Base-by-base conservation (phyloP, 1,284 basidiomycete species). In the Xerocomus subilludens region DNA sequence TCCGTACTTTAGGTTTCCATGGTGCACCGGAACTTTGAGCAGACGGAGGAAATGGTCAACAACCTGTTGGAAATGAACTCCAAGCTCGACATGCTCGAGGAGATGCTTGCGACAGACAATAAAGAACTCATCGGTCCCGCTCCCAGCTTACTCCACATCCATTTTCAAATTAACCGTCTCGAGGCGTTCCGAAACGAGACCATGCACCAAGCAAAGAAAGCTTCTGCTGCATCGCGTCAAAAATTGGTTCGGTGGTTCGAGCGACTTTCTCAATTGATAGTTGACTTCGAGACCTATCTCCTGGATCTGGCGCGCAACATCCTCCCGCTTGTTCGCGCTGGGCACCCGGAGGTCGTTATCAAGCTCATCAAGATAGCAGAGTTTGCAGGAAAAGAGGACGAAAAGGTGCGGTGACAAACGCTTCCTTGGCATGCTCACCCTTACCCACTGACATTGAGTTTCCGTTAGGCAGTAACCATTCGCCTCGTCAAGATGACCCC, bases 161-260 rank as follows among this genome's bases (percentile, higher is more conserved):
- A 99, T 85, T 96, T 92, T 84, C 94, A 97, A 76, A 91, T 99
- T 74, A 90, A 91, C 78, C 93, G 96, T 80, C 92, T 99, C 66
- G 97, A 99, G 82, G 89, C 90, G 13, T 99, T 99, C 86, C 91
- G 97, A 20, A 98, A 98, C 80, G 93, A 97, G 82, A 96, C 96
- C 20, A 91, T 97, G 88, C 95, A 96, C 80, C 93, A 96, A 82
- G 96, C 96, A 27, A 97, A 97, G 86, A 92, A 93, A 79, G 92
- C 94, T 25, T 92, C 92, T n/a, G 85, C 91, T 1, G 88, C 90
- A 49, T 91, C 92, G 5, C 89, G 93, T 65, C 86, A 87, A 67
- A 94, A 93, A 4, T 87, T 99, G 38, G 85, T 88, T 7, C 89
- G 91, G 59, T 94, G 94, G 88, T 99, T 99, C 82, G 94, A 96